These are phyloP conservation scores for Leishmania turanica DNA, from an alignment of 208 protist species.

Conservation along the genomic window DNA sequence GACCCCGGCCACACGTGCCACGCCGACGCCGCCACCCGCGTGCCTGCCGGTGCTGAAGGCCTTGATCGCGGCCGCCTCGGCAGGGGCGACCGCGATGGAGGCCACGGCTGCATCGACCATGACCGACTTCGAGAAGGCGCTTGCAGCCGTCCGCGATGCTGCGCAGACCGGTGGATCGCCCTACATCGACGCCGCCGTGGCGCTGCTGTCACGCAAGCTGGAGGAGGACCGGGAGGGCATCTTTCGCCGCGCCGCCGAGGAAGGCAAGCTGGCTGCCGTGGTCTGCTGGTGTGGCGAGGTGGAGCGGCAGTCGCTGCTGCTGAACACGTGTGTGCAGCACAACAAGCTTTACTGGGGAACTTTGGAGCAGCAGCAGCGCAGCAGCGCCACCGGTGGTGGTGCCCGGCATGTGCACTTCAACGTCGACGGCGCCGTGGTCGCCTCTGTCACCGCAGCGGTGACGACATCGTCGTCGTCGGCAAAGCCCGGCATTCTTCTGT, in stretches of 20 bases:
- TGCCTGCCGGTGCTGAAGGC: constrained; percentile 4
- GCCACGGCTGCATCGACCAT: neutral
- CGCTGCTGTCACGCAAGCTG: constrained; percentile 72
- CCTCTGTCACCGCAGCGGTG: constrained; percentile 2
- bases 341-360: constrained; percentile 44
- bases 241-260: constrained; percentile 51
- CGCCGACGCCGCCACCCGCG: constrained; percentile 29
- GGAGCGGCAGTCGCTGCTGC: constrained; percentile 66
- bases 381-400: neutral
- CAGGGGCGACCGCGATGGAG: neutral
- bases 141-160: neutral
- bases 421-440: constrained; percentile 16
- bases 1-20: constrained; percentile 26
- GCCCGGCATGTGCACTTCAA: constrained; percentile 28
- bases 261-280: constrained; percentile 45
- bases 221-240: constrained; percentile 51
- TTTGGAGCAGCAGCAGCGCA: neutral
- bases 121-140: neutral
- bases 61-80: constrained; percentile 11
- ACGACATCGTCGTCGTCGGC: neutral
- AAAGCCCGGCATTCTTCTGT: constrained; percentile 35
- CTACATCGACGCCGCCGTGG: constrained; percentile 58
- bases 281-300: constrained; percentile 77
- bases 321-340: constrained; percentile 60
- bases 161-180: neutral